These are phyloP conservation scores for Entomortierella lignicola DNA, from an alignment of 192 early-diverging fungal species.

Conservation along the genomic window DNA sequence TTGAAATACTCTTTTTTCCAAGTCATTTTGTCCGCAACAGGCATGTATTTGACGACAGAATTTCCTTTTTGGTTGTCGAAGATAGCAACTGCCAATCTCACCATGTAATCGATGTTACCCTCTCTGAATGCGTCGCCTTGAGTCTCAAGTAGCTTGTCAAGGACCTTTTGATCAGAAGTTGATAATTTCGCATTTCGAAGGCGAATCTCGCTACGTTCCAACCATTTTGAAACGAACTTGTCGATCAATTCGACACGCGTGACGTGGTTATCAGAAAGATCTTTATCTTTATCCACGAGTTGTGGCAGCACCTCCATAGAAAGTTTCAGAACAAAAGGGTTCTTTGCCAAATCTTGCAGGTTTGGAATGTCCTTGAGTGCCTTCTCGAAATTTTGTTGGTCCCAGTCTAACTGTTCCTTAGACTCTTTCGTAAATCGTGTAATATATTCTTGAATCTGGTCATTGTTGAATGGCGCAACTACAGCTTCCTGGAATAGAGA, in stretches of 20 bases:
- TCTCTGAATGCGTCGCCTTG: too few species aligned
- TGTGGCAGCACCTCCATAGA: neutral
- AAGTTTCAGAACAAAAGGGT: neutral
- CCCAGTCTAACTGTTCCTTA: neutral
- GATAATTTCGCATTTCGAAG: too few species aligned
- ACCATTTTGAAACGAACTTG: neutral
- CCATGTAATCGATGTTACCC: too few species aligned
- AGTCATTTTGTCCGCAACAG: neutral
- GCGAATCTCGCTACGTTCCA: conserved; percentile 1
- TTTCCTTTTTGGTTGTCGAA: too few species aligned
- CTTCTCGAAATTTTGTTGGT: neutral
- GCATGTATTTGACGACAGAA: neutral
- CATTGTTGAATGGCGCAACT: neutral
- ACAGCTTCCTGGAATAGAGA: neutral
- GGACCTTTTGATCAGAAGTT: too few species aligned
- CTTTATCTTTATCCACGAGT: neutral
- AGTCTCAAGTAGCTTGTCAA: too few species aligned
- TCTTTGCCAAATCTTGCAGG: neutral
- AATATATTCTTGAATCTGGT: conserved; percentile 3
- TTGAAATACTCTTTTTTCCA: conserved; percentile 8
- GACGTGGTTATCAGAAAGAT: neutral
- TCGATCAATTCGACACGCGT: conserved; percentile 5
- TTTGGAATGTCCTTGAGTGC: neutral
- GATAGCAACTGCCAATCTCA: too few species aligned
- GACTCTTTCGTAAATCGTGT: neutral